These are phyloP conservation scores for Arthonia radiata DNA, from an alignment of 495 filamentous ascomycete species.

Conservation along the genomic window DNA sequence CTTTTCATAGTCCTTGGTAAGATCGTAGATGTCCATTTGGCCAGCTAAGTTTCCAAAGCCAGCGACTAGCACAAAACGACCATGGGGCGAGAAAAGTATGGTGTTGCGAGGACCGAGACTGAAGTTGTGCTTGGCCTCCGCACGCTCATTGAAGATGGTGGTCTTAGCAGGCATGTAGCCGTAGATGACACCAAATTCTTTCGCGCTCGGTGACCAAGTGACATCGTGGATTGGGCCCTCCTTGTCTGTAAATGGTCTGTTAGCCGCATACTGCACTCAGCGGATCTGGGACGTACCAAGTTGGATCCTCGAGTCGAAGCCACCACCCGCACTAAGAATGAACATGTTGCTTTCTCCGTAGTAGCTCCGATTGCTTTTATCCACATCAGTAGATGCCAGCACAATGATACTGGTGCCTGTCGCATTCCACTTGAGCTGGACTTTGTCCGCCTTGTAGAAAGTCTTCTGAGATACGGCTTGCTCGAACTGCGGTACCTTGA, in stretches of 20 bases:
- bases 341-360: conserved; percentile 97
- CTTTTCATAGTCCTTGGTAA: conserved; percentile 75
- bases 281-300: conserved; percentile 26
- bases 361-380: conserved; percentile 94
- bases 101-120: conserved; percentile 77
- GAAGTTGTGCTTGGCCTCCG: conserved; percentile 56
- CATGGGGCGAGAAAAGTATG: conserved; percentile 81
- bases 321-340: conserved; percentile 71
- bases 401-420: conserved; percentile 79
- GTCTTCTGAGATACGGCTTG: conserved; percentile 79
- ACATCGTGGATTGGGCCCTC: conserved; percentile 97
- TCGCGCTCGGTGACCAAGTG: conserved; percentile 88
- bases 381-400: conserved; percentile 91
- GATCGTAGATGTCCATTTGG: conserved; percentile 91
- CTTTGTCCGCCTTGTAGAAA: conserved; percentile 97
- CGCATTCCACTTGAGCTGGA: conserved; percentile 91
- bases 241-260: conserved; percentile 36
- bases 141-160: conserved; percentile 79
- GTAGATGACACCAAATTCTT: conserved; percentile 91
- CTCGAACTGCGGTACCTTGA: conserved; percentile 65
- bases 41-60: conserved; percentile 94
- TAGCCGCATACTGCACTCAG: conserved; percentile 1
- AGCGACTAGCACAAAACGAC: conserved; percentile 75
- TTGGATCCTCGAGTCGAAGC: conserved; percentile 74
- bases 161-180: conserved; percentile 97